Base-by-base conservation (phyloP, 257 asterid species). In the Voacanga thouarsii region DNA sequence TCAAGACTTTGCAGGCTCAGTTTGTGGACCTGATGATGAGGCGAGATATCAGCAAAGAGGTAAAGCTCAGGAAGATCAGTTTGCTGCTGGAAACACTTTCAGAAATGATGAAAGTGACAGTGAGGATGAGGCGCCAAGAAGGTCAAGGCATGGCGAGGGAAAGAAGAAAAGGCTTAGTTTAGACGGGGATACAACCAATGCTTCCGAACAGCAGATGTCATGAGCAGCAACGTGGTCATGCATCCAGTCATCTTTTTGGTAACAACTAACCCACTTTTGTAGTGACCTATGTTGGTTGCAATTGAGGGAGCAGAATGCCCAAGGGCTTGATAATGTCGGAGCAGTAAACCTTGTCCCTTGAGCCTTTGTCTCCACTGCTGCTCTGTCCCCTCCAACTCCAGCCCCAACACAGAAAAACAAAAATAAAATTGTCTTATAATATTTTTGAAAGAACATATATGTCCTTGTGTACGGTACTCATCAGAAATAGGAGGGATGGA, bases 41-140 rank as follows among this genome's bases (percentile, higher is more conserved):
- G 80, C 76, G 26, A 83, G 72, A 79, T 53, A 81, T 80, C 89
- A 81, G 71, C 86, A 74, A 82, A 78, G 87, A 37, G 85, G 82
- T 44, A 87, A 85, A 87, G 30, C 84, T 75, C 89, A 84, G 71
- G 86, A 76, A 67, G 89, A 88, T 53, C 87, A 81, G 55, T 85
- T 84, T 45, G 83, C 87, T 30, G 87, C 76, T 55, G 93, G 93
- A 79, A 89, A 86, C 81, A 81, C 81, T 79, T 77, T 79, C 68
- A 78, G 84, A 83, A 91, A 87, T 39, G 92, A 91, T 2, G 94
- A 90, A 68, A 91, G 97, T 63, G 96, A 86, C 37, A 91, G 97
- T n/a, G 97, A 93, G 77, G 97, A 91, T 51, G 97, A 90, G 85
- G 97, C 97, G 21, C 97, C 97, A 6, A 91, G 97, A 85, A 85